These are phyloP conservation scores for Mercurialis annua DNA, from an alignment of 345 rosid species.

Conservation along the genomic window DNA sequence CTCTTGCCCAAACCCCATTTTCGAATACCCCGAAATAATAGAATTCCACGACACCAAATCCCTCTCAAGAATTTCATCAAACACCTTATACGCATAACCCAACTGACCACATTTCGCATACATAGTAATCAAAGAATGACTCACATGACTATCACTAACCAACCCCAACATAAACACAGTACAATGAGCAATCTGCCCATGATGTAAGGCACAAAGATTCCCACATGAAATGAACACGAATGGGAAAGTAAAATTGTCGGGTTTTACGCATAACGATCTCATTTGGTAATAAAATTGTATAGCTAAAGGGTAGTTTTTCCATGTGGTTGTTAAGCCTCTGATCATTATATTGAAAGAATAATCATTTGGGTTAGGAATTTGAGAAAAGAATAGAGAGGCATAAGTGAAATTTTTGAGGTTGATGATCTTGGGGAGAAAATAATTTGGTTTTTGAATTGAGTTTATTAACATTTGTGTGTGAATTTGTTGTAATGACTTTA, in stretches of 20 bases:
- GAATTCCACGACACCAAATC: slow-evolving; percentile 88
- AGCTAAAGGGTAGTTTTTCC: slow-evolving; percentile 43
- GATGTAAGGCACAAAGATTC: slow-evolving; percentile 40
- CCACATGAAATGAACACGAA: slow-evolving; percentile 67
- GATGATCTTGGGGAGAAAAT: slow-evolving; percentile 63
- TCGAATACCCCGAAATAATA: slow-evolving; percentile 80
- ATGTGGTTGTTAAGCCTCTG: slow-evolving; percentile 59
- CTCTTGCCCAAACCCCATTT: slow-evolving; percentile 53
- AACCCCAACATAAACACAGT: slow-evolving; percentile 56
- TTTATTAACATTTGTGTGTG: slow-evolving; percentile 66
- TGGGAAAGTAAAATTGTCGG: slow-evolving; percentile 72
- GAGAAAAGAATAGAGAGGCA: slow-evolving; percentile 56
- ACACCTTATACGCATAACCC: slow-evolving; percentile 54
- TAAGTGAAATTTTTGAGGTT: slow-evolving; percentile 52
- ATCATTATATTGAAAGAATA: slow-evolving; percentile 78
- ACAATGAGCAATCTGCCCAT: slow-evolving; percentile 55
- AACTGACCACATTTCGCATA: slow-evolving; percentile 45
- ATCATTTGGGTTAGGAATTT: slow-evolving; percentile 52
- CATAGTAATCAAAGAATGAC: slow-evolving; percentile 65
- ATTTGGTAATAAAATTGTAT: slow-evolving; percentile 49
- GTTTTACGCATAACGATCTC: slow-evolving; percentile 50
- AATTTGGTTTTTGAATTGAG: slow-evolving; percentile 48
- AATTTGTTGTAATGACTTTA: slow-evolving; percentile 47
- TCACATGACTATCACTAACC: slow-evolving; percentile 47
- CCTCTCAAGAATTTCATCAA: slow-evolving; percentile 57